Percentiles rank a stretch among this genome's conserved stretches.
Evolutionary conservation across 495 filamentous ascomycete species (phyloP).

Genomic region (Talaromyces thailandensis): DNA sequence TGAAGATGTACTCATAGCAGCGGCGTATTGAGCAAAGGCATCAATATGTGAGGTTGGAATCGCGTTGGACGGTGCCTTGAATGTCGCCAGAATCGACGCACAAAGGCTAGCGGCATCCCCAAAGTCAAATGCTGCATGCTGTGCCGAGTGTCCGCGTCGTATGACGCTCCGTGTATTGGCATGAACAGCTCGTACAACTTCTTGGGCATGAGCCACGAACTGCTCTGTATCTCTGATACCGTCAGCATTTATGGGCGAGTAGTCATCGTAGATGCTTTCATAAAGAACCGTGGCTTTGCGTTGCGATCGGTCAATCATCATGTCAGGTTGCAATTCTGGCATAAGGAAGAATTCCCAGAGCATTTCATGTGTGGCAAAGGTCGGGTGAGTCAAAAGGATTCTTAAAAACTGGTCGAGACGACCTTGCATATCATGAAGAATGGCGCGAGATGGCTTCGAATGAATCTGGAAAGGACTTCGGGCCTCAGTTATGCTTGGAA

Average conservation of each 20-base stretch:
- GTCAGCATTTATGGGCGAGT: slow-evolving; percentile 57
- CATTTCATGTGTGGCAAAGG: slow-evolving; percentile 94
- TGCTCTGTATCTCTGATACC: slow-evolving; percentile 89
- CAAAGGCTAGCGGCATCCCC: slow-evolving; percentile 56
- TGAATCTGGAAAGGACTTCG: slow-evolving; percentile 88
- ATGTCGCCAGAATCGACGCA: slow-evolving; percentile 41
- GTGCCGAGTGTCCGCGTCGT: slow-evolving; percentile 34
- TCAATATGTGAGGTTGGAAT: slow-evolving; percentile 58
- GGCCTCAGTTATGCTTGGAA: slow-evolving; percentile 70
- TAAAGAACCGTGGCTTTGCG: slow-evolving; percentile 73
- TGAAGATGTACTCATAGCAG: slow-evolving; percentile 55
- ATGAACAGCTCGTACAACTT: slow-evolving; percentile 77
- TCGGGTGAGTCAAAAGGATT: slow-evolving; percentile 78
- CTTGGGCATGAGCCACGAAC: slow-evolving; percentile 81
- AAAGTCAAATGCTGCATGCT: slow-evolving; percentile 46
- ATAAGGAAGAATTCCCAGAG: slow-evolving; percentile 99
- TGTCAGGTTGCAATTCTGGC: slow-evolving; percentile 81
- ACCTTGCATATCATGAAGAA: slow-evolving; percentile 80
- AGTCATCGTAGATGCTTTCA: slow-evolving; percentile 83
- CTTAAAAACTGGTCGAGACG: slow-evolving; percentile 80
- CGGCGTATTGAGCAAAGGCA: slow-evolving; percentile 65
- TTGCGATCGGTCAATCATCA: slow-evolving; percentile 80
- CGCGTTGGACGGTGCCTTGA: slow-evolving; percentile 33
- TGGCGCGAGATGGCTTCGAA: slow-evolving; percentile 77
- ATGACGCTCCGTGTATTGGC: slow-evolving; percentile 72